A percentile compares a stretch with the other conserved stretches of the same genome.
These are phyloP conservation scores for Pouteria campechiana DNA, from an alignment of 179 eudicot genomes.

Conservation along the genomic window DNA sequence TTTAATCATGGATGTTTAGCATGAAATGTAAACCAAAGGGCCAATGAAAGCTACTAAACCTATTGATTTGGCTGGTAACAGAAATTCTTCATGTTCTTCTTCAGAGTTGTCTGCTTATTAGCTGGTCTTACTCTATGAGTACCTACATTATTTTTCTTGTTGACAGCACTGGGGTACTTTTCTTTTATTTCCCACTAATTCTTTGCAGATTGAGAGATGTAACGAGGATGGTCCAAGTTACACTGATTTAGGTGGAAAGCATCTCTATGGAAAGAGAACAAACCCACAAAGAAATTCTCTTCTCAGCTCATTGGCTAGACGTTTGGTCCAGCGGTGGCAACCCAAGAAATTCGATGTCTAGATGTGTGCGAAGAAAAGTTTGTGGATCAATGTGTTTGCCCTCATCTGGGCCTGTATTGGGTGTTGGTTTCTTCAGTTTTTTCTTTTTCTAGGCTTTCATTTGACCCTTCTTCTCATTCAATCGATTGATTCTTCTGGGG, in stretches of 20 bases:
- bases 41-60: too few species aligned
- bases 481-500: constrained; percentile 12
- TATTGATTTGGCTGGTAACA: too few species aligned
- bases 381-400: constrained; percentile 2
- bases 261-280: constrained; percentile 58
- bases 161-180: neutral
- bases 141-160: neutral
- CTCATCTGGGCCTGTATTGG: neutral
- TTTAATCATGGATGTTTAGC: too few species aligned
- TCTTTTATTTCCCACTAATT: neutral
- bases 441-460: neutral
- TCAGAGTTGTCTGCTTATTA: too few species aligned
- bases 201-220: constrained; percentile 77
- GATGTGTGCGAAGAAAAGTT: constrained; percentile 2
- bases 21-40: too few species aligned
- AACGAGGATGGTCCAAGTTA: constrained; percentile 70
- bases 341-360: constrained; percentile 90
- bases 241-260: constrained; percentile 88
- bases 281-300: constrained; percentile 43
- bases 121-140: neutral
- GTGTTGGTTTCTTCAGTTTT: neutral
- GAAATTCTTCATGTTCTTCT: too few species aligned
- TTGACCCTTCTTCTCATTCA: constrained; percentile 9
- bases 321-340: constrained; percentile 63
- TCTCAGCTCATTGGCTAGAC: constrained; percentile 55